Base-by-base conservation (phyloP, 2,329 filamentous ascomycete genomes). In the Fusarium lateritium region DNA sequence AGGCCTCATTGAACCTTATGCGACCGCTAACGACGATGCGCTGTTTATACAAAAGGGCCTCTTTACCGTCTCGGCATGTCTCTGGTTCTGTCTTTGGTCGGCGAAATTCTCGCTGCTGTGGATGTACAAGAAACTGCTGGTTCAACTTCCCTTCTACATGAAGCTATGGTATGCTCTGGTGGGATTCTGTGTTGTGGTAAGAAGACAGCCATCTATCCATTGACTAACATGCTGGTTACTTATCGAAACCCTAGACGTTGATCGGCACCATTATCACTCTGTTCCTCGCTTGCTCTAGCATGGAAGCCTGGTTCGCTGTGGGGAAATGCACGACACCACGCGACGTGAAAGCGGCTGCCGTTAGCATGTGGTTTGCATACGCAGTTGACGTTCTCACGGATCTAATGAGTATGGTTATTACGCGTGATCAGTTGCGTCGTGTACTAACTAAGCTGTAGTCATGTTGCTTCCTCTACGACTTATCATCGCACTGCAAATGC, bases 121-220 rank as follows among this genome's bases (percentile, higher is more conserved):
- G 8, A 22, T 53, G 22, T 57, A 24, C 14, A 57, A 38, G 22
- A 43, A n/a, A 14, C 36, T 52, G 15, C 22, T 57, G 7, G n/a
- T 38, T 19, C 14, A 52, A 4, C 55, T 52, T 13, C 21, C n/a
- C 2, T 24, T 38, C 40, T 31, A 24, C 3, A 22, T 17, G 9
- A 44, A 17, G 10, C 22, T 36, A 10, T 47, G 44, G 44, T 47
- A 47, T 22, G 28, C 17, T 21, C 34, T 43, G 7, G 31, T 38
- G 15, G 46, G 36, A 21, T 52, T 52, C 14, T 56, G 44, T 33
- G 8, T 22, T 10, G 19, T 24, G 43, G 26, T 17, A 49, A 40
- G 53, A 21, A 11, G n/a, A 31, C 28, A 31, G 28, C 10, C 3
- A 31, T 6, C 6, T 13, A 10, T 34, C 7, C 17, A n/a, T 14